A percentile compares a stretch with the other conserved stretches of the same genome.
Evolutionary conservation across 441 rosid species (phyloP).

Genomic region (Melastoma candidum): DNA sequence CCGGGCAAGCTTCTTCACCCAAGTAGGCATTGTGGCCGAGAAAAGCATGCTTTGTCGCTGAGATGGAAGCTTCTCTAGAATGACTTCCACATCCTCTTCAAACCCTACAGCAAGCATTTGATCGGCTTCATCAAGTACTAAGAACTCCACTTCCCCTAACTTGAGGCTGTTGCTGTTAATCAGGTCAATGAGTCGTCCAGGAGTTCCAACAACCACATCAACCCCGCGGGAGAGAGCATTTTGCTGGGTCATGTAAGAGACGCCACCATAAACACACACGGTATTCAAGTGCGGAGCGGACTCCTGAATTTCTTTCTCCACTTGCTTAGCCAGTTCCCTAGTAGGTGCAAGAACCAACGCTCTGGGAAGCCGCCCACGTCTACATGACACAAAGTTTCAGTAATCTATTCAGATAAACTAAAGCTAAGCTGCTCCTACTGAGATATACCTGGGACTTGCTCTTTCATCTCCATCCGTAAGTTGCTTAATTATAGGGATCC

Average conservation of each 20-base stretch:
- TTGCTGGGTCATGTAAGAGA: constrained; percentile 70
- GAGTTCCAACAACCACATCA: constrained; percentile 98
- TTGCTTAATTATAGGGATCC: constrained; percentile 76
- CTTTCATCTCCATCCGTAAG: constrained; percentile 54
- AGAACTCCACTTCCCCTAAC: constrained; percentile 77
- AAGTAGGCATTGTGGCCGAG: constrained; percentile 97
- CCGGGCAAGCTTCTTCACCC: constrained; percentile 92
- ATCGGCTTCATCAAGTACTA: constrained; percentile 99
- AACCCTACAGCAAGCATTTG: constrained; percentile 99
- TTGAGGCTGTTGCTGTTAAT: constrained; percentile 67
- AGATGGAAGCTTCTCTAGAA: constrained; percentile 75
- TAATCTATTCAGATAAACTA: no score
- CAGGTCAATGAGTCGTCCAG: constrained; percentile 93
- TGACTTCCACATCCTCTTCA: constrained; percentile 90
- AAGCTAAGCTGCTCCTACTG: background rate
- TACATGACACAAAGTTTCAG: constrained; percentile 12
- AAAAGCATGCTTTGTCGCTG: constrained; percentile 96
- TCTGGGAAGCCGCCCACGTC: constrained; percentile 75
- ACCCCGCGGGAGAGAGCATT: constrained; percentile 84
- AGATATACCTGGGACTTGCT: constrained; percentile 41
- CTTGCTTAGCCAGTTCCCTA: constrained; percentile 90
- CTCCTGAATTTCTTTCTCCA: constrained; percentile 90
- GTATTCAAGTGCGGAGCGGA: constrained; percentile 78
- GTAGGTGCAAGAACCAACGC: constrained; percentile 82
- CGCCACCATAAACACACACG: constrained; percentile 97